Percentiles rank a stretch among this genome's conserved stretches.
These are phyloP conservation scores for Macadamia integrifolia DNA, from an alignment of 164 flowering plant species.

Conservation along the genomic window DNA sequence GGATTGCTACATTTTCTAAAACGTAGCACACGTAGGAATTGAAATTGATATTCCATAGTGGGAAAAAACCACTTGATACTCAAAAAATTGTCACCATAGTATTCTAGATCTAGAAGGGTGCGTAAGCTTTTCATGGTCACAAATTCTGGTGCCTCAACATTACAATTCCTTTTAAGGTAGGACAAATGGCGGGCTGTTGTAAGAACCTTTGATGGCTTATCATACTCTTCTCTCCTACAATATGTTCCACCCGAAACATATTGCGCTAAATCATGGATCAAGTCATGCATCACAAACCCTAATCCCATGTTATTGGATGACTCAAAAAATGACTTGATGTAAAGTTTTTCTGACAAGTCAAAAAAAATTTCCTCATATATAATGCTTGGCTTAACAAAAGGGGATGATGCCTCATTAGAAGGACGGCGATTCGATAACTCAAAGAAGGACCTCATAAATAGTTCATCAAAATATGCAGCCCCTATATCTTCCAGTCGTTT, in stretches of 20 bases:
- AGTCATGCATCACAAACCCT: neutral
- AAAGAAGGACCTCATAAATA: neutral
- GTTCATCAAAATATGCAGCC: neutral
- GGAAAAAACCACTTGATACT: constrained; percentile 1
- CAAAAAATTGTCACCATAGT: no score
- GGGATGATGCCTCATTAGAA: no score
- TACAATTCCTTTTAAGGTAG: neutral
- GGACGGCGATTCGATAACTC: no score
- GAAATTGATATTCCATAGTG: neutral
- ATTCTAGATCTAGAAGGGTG: neutral
- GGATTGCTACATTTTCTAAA: neutral
- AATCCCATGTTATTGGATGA: neutral
- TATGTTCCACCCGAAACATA: neutral
- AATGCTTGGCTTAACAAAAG: no score
- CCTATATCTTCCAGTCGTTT: neutral
- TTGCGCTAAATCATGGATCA: neutral
- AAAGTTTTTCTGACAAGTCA: no score
- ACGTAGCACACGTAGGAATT: neutral
- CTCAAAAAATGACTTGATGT: no score
- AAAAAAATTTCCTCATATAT: no score
- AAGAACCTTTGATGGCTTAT: no score
- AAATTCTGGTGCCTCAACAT: neutral
- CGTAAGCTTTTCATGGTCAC: neutral
- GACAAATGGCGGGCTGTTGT: neutral
- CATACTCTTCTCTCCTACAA: neutral